A percentile compares a stretch with the other conserved stretches of the same genome.
Evolutionary conservation across 148 eudicot species (phyloP).

Genomic region (Talinum fruticosum): DNA sequence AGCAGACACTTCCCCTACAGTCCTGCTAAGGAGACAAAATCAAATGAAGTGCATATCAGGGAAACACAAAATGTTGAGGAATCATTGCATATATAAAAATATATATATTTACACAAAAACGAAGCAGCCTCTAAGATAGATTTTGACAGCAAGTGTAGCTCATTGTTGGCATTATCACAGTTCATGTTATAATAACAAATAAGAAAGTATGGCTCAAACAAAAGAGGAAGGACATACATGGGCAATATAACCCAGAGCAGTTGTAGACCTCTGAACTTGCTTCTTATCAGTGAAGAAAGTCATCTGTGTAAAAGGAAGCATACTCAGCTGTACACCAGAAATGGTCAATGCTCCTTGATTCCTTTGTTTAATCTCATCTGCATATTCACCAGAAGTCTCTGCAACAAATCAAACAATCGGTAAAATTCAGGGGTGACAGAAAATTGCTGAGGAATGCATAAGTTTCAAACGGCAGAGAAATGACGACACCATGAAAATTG

Average conservation of each 20-base stretch:
- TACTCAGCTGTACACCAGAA: conserved; percentile 72
- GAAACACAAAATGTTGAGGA: not conserved
- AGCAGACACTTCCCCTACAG: too few relatives aligned
- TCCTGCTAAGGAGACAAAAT: not conserved
- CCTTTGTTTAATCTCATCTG: conserved; percentile 50
- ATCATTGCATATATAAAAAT: not conserved
- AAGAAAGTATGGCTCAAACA: not conserved
- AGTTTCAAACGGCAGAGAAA: not conserved
- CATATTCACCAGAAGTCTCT: conserved; percentile 60
- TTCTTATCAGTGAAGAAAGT: conserved; percentile 95
- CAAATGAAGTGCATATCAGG: not conserved
- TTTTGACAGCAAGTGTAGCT: not conserved
- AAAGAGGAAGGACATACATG: conserved; percentile 62
- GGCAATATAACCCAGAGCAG: conserved; percentile 95
- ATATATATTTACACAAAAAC: not conserved
- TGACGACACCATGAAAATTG: not conserved
- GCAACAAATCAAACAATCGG: conserved; percentile 15
- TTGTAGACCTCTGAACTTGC: conserved; percentile 86
- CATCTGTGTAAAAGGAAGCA: conserved; percentile 81
- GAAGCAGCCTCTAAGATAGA: not conserved
- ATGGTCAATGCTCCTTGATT: conserved; percentile 70
- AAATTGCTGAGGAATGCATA: not conserved
- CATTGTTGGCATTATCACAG: not conserved
- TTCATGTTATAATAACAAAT: not conserved
- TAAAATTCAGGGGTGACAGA: not conserved